Evolutionary conservation across 345 rosid species (phyloP).

Genomic region (Ceriops zippeliana): DNA sequence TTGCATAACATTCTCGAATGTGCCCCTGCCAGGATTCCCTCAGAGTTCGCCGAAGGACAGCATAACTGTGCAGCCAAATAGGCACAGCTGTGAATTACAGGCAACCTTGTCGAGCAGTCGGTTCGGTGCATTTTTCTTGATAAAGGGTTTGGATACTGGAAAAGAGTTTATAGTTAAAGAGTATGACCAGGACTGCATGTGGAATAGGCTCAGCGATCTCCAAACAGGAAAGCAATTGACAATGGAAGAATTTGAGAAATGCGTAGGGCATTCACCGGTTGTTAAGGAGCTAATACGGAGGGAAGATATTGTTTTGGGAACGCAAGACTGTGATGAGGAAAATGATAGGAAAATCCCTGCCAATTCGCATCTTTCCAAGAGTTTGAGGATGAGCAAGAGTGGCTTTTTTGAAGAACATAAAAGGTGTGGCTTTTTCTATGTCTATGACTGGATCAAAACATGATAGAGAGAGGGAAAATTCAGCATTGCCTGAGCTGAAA

Average conservation of each 20-base stretch:
- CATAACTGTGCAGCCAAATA: conserved; percentile 5
- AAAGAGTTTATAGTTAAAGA: conserved; percentile 84
- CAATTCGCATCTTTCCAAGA: conserved; percentile 58
- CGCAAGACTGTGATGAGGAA: conserved; percentile 1
- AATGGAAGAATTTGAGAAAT: conserved; percentile 85
- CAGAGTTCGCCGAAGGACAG: conserved; percentile 30
- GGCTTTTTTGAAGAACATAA: conserved; percentile 75
- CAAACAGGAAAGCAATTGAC: conserved; percentile 91
- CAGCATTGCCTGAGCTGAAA: conserved; percentile 25
- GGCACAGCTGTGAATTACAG: conserved; percentile 22
- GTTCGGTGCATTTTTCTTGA: conserved; percentile 69
- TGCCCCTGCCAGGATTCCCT: conserved; percentile 38
- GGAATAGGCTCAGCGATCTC: conserved; percentile 88
- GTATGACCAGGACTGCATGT: conserved; percentile 64
- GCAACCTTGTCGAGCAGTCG: conserved; percentile 31
- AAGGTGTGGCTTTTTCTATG: conserved; percentile 58
- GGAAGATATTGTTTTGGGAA: conserved; percentile 34
- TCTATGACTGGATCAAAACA: conserved; percentile 48
- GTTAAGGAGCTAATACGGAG: conserved; percentile 87
- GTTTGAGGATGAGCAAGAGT: conserved; percentile 71
- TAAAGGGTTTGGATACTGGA: conserved; percentile 83
- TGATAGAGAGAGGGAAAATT: conserved; percentile 49
- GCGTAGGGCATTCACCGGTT: conserved; percentile 72
- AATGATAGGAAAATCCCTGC: conserved; percentile 35
- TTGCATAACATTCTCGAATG: conserved; percentile 35